Evolutionary conservation across 495 filamentous ascomycete species (phyloP), one percentile per base, ranked within the genome.

Genomic region (Xylaria scruposa): DNA sequence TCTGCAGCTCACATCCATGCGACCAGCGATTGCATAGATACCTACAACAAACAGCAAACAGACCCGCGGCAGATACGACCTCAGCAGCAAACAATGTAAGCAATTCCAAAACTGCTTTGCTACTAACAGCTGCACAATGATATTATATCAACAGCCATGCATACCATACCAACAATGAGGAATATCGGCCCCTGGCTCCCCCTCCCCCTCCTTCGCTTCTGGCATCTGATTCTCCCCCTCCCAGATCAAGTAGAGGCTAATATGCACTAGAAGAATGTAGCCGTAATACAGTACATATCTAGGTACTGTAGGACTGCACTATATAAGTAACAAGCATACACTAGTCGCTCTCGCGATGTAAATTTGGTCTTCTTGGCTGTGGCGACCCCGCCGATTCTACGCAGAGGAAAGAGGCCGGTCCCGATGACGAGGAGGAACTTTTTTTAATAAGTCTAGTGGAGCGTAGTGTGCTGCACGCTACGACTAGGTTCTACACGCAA

Each of bases 1-100:
- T 33, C 44, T 67, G 65, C 65, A 67, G 65, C 65, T 44, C n/a
- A 40, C 21, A 8, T 26, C 44, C 29, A 67, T 40, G 42, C 63
- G 62, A 38, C 63, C 42, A 38, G 29, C 19, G 24, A 24, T 51
- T 67, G 17, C 63, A 67, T 15, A 65, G 9, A 42, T 31, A n/a
- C n/a, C n/a, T n/a, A 51, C 21, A 67, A 8, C 24, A 63, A 42
- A 46, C 24, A 49, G 38, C 24, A 63, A 42, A 46, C 24, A 49
- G 38, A 51, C 10, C 5, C 60, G 17, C 26, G 21, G 21, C n/a
- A 5, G 21, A 10, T 24, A 46, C 17, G 17, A n/a, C 8, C n/a
- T 46, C 1, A 17, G 7, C 33, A 46, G 13, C 21, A 24, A 63
- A 29, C 36, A 26, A 26, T 29, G n/a, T 42, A 15, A n/a, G 60